phyloP scores from a whole-genome alignment of 116 monocot species.

The Iris pallida region DNA sequence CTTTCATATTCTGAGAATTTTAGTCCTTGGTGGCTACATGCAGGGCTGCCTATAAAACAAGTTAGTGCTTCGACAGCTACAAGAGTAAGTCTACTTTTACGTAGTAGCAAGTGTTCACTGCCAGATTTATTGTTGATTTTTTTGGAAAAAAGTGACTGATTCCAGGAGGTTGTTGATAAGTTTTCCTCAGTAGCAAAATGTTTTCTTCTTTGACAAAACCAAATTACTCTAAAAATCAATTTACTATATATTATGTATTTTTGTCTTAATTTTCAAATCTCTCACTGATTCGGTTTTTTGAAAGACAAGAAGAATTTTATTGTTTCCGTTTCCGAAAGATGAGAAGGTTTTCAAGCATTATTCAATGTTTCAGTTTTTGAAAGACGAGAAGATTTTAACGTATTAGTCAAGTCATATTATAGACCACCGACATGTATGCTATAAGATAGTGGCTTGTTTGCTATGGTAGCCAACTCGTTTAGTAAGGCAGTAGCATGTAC shows the following conservation, averaged over 20 bases:
- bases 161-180: not conserved
- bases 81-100: slow-evolving; percentile 12
- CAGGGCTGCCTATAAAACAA: slow-evolving; percentile 9
- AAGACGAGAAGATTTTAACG: too few relatives aligned
- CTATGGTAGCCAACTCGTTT: not conserved
- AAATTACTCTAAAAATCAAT: too few relatives aligned
- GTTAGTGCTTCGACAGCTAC: not conserved
- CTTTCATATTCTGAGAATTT: not conserved
- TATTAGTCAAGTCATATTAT: not conserved
- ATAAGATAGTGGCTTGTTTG: not conserved
- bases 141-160: not conserved
- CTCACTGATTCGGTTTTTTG: too few relatives aligned
- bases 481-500: too few relatives aligned
- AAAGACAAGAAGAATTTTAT: too few relatives aligned
- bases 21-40: not conserved
- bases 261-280: too few relatives aligned
- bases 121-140: not conserved
- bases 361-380: too few relatives aligned
- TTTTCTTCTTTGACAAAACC: not conserved
- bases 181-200: not conserved
- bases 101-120: not conserved
- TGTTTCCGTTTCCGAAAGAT: too few relatives aligned
- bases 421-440: not conserved
- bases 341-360: too few relatives aligned
- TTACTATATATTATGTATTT: too few relatives aligned